Percentiles rank a stretch among this genome's conserved stretches.
Conservation (phyloP, 2,329 filamentous ascomycete species). For the Zymoseptoria brevis region DNA sequence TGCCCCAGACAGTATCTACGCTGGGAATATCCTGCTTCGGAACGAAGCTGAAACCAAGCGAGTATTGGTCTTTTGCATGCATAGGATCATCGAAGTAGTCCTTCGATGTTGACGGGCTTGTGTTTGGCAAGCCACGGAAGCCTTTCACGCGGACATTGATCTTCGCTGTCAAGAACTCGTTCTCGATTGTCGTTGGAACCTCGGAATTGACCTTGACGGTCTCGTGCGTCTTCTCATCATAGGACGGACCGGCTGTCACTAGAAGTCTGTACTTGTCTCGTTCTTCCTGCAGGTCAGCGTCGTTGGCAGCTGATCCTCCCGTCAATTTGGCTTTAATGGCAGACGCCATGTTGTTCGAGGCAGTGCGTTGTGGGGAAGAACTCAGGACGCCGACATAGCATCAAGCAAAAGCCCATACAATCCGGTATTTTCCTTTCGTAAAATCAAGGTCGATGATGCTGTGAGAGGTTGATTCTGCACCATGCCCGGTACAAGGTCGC, state of each 20-base stretch:
- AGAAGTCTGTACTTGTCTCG: constrained; percentile 62
- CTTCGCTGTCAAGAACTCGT: constrained; percentile 55
- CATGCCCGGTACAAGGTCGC: neutral
- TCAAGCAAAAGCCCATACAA: no score
- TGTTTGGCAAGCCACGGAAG: constrained; percentile 56
- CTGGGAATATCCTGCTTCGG: constrained; percentile 59
- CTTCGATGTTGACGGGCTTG: constrained; percentile 55
- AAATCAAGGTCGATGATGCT: neutral
- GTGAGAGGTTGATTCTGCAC: neutral
- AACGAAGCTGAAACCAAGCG: constrained; percentile 68
- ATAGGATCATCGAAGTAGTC: constrained; percentile 67
- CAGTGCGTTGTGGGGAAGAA: neutral
- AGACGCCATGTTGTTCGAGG: constrained; percentile 16
- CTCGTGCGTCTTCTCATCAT: constrained; percentile 61
- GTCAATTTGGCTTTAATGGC: constrained; percentile 16
- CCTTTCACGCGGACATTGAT: constrained; percentile 69
- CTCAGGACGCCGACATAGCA: no score
- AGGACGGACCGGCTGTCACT: constrained; percentile 71
- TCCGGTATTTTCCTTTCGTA: neutral
- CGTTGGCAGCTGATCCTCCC: constrained; percentile 13
- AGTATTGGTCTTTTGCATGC: constrained; percentile 73
- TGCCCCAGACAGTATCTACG: constrained; percentile 75
- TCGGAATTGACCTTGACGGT: constrained; percentile 65
- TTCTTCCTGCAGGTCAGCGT: constrained; percentile 33
- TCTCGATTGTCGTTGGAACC: constrained; percentile 53